Percentiles rank a stretch among this genome's conserved stretches.
These are phyloP conservation scores for Yamadazyma epiphylla DNA, from an alignment of 1,139 yeast genomes.

Conservation along the genomic window DNA sequence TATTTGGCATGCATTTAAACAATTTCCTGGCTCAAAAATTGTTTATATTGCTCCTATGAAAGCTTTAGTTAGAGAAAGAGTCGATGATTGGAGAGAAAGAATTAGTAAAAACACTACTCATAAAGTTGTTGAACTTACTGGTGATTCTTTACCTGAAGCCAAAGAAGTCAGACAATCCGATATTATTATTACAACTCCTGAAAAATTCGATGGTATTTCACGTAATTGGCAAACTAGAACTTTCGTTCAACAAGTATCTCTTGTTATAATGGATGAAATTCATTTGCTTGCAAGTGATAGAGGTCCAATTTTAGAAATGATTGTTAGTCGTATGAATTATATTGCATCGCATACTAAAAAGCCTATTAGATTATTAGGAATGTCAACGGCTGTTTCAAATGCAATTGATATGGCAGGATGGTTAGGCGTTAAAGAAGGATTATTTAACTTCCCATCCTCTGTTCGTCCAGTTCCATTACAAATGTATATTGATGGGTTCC, in stretches of 20 bases:
- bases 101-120: constrained; percentile 60
- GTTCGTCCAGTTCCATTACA: constrained; percentile 97
- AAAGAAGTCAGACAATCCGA: constrained; percentile 84
- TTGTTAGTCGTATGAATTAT: constrained; percentile 96
- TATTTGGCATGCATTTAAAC: constrained; percentile 89
- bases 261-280: constrained; percentile 97
- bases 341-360: constrained; percentile 72
- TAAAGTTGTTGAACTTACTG: constrained; percentile 87
- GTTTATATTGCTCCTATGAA: constrained; percentile 99
- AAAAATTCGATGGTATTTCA: constrained; percentile 97
- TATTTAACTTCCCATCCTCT: constrained; percentile 90
- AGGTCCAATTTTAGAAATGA: constrained; percentile 97
- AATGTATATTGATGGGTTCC: constrained; percentile 97
- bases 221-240: constrained; percentile 97
- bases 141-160: constrained; percentile 93
- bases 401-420: constrained; percentile 98
- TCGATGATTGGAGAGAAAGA: constrained; percentile 86
- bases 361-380: constrained; percentile 80
- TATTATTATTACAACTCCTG: constrained; percentile 94
- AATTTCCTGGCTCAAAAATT: constrained; percentile 75
- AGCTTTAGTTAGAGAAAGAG: constrained; percentile 94
- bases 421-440: constrained; percentile 86
- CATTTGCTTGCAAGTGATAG: constrained; percentile 96
- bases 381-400: constrained; percentile 97
- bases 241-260: constrained; percentile 85